These are phyloP conservation scores for Ogataea trehalophila DNA, from an alignment of 805 yeast genomes.

Conservation along the genomic window DNA sequence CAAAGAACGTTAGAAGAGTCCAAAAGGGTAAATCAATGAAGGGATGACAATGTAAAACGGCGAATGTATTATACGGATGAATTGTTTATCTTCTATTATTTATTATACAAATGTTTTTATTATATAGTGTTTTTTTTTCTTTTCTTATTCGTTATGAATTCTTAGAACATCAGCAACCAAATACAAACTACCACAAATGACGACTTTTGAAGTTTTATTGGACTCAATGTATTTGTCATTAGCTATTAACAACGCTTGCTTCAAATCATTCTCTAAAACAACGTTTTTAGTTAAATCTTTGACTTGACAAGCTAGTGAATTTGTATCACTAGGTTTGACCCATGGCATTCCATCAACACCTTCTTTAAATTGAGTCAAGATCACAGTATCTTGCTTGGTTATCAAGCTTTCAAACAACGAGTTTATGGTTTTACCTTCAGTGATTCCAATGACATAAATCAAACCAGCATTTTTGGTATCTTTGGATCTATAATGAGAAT, in stretches of 20 bases:
- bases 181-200: constrained; percentile 70
- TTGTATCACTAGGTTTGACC: constrained; percentile 50
- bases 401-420: constrained; percentile 49
- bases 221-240: constrained; percentile 1
- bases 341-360: constrained; percentile 91
- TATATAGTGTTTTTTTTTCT: background rate
- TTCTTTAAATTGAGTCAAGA: constrained; percentile 57
- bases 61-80: background rate
- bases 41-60: background rate
- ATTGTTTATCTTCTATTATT: background rate
- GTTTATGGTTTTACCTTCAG: constrained; percentile 61
- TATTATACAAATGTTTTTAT: background rate
- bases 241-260: constrained; percentile 25
- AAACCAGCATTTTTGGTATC: constrained; percentile 18
- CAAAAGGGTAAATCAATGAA: constrained; percentile 31
- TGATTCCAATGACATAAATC: constrained; percentile 67
- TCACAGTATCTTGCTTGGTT: constrained; percentile 45
- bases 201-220: constrained; percentile 24
- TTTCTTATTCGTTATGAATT: background rate
- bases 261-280: constrained; percentile 19
- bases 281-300: constrained; percentile 25
- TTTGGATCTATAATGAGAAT: constrained; percentile 10
- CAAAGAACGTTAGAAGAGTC: constrained; percentile 32
- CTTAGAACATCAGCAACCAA: constrained; percentile 54
- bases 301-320: constrained; percentile 25